These are phyloP conservation scores for Suillus subaureus DNA, from an alignment of 768 basidiomycete genomes.

Conservation along the genomic window DNA sequence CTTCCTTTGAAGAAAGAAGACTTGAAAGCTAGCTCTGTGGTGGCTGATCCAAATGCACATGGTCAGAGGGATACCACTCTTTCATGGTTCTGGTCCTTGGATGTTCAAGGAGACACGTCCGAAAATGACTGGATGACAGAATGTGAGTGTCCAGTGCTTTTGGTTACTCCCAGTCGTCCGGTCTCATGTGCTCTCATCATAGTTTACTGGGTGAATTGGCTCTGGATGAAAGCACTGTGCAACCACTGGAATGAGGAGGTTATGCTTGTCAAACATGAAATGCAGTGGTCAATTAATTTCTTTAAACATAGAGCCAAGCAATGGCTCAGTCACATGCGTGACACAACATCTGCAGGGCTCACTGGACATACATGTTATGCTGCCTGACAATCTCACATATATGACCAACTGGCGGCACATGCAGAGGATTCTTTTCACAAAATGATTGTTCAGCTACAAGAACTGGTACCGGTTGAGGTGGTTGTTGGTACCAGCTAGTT, in stretches of 20 bases:
- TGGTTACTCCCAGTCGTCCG: background rate
- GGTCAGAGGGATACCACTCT: slow-evolving; percentile 8
- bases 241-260: slow-evolving; percentile 12
- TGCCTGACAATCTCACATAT: background rate
- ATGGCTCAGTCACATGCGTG: background rate
- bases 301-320: background rate
- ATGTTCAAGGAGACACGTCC: background rate
- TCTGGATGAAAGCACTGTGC: slow-evolving; percentile 7
- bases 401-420: background rate
- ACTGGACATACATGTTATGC: background rate
- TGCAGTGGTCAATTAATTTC: slow-evolving; percentile 1
- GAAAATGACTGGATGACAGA: slow-evolving; percentile 14
- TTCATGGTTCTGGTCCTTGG: slow-evolving; percentile 16
- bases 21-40: slow-evolving; percentile 8
- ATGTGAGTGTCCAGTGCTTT: slow-evolving; percentile 5
- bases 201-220: slow-evolving; percentile 14
- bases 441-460: background rate
- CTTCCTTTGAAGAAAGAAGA: slow-evolving; percentile 3
- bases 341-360: background rate
- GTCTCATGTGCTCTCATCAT: background rate
- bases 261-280: background rate
- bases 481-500: too few species aligned
- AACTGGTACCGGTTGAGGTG: too few species aligned
- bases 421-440: background rate
- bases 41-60: slow-evolving; percentile 9